Percentiles rank a stretch among this genome's conserved stretches.
Evolutionary conservation across 78 protist species (phyloP).

Genomic region (Dictyostelium brefeldianum): DNA sequence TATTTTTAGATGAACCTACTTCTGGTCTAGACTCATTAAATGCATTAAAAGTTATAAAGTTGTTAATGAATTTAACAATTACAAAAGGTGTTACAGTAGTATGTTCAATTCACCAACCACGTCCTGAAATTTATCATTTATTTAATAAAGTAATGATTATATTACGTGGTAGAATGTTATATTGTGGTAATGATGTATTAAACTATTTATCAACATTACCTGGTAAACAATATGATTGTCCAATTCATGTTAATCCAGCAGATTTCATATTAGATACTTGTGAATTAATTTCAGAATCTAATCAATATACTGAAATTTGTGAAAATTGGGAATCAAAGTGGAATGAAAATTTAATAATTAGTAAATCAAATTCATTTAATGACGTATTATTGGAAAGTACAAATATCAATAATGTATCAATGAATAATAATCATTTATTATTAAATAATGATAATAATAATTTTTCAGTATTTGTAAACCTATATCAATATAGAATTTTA

Average conservation of each 20-base stretch:
- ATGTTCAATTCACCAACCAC: slow-evolving; percentile 71
- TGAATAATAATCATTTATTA: too few species aligned
- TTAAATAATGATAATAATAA: too few species aligned
- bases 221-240: slow-evolving; percentile 13
- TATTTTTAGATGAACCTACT: slow-evolving; percentile 84
- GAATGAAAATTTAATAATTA: not conserved
- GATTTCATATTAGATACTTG: slow-evolving; percentile 58
- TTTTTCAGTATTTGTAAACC: too few species aligned
- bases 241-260: slow-evolving; percentile 54
- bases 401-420: too few species aligned
- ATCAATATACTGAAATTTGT: slow-evolving; percentile 28
- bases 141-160: slow-evolving; percentile 43
- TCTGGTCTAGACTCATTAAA: slow-evolving; percentile 33
- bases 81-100: slow-evolving; percentile 54
- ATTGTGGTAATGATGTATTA: slow-evolving; percentile 29
- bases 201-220: slow-evolving; percentile 9
- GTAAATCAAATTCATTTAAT: too few species aligned
- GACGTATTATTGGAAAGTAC: too few species aligned
- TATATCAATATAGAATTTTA: slow-evolving; percentile 16
- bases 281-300: slow-evolving; percentile 5
- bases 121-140: slow-evolving; percentile 31
- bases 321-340: slow-evolving; percentile 33
- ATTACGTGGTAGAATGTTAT: slow-evolving; percentile 36
- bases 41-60: slow-evolving; percentile 45
- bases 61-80: not conserved